A percentile compares a stretch with the other conserved stretches of the same genome.
phyloP scores from a whole-genome alignment of 805 yeast genomes.

The Cyberlindnera veronae region DNA sequence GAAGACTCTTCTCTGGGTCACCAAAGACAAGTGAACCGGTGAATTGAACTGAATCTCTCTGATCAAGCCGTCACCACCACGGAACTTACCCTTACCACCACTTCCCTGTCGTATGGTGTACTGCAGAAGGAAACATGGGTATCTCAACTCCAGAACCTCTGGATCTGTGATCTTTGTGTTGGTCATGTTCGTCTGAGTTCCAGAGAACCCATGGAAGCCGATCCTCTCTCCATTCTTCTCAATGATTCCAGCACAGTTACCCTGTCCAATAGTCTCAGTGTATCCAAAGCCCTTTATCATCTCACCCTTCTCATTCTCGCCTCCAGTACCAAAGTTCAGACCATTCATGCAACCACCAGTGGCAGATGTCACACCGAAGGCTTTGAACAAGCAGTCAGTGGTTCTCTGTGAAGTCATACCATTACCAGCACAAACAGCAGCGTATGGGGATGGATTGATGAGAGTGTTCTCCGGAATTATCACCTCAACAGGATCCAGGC shows the following conservation, averaged over 20 bases:
- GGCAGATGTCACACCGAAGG: constrained; percentile 54
- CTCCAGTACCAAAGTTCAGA: constrained; percentile 52
- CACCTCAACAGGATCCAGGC: constrained; percentile 67
- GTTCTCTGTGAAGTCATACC: constrained; percentile 57
- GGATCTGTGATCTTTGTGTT: constrained; percentile 55
- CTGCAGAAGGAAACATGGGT: constrained; percentile 46
- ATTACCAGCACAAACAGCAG: constrained; percentile 48
- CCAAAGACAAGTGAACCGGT: constrained; percentile 40
- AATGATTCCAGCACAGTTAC: constrained; percentile 48
- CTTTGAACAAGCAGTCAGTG: constrained; percentile 49
- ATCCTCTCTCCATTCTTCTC: constrained; percentile 72
- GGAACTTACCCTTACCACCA: constrained; percentile 46
- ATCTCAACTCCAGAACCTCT: constrained; percentile 49
- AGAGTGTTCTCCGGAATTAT: constrained; percentile 34
- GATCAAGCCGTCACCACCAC: constrained; percentile 50
- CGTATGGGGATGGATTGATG: constrained; percentile 38
- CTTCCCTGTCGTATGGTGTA: constrained; percentile 42
- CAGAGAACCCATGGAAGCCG: constrained; percentile 49
- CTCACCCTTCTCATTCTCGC: constrained; percentile 37
- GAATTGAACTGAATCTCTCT: constrained; percentile 45
- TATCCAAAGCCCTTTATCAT: constrained; percentile 47
- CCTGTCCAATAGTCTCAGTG: constrained; percentile 55
- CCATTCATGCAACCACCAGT: constrained; percentile 59
- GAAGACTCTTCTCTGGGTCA: constrained; percentile 49
- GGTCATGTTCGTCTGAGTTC: constrained; percentile 52